These are phyloP conservation scores for Solanum sparsipilum DNA, from an alignment of 257 asterid genomes.

Conservation along the genomic window DNA sequence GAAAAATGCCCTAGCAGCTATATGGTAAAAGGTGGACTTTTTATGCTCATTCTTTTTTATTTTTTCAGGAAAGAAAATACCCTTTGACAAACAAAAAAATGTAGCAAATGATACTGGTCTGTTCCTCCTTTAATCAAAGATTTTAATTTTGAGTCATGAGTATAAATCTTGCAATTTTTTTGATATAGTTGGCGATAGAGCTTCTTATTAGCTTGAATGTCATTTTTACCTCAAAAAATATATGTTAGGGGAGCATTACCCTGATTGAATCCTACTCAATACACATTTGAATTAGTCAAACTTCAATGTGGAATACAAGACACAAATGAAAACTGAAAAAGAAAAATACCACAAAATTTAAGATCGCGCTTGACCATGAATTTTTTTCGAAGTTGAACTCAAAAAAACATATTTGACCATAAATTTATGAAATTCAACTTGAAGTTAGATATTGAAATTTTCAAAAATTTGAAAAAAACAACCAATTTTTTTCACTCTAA, in stretches of 20 bases:
- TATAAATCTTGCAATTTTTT: too few species aligned
- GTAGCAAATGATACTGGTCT: rapidly evolving
- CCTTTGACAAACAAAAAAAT: not conserved
- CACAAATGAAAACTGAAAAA: too few species aligned
- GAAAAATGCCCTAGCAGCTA: not conserved
- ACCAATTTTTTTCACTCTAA: not conserved
- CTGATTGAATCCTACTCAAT: not conserved
- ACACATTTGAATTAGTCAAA: too few species aligned
- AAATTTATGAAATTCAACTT: not conserved
- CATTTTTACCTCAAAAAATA: too few species aligned
- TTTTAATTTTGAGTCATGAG: too few species aligned
- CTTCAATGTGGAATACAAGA: too few species aligned
- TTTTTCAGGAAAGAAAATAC: not conserved
- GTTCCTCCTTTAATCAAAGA: too few species aligned
- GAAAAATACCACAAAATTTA: too few species aligned
- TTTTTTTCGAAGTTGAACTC: not conserved
- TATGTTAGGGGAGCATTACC: too few species aligned
- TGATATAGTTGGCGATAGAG: not conserved
- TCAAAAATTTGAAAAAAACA: not conserved
- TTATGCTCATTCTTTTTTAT: not conserved
- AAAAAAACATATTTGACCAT: not conserved
- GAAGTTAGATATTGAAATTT: not conserved
- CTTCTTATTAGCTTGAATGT: not conserved
- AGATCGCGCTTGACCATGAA: too few species aligned
- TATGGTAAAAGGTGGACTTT: not conserved